These are phyloP conservation scores for Calonectria henricotiae DNA, from an alignment of 2,329 filamentous ascomycete species.

Conservation along the genomic window DNA sequence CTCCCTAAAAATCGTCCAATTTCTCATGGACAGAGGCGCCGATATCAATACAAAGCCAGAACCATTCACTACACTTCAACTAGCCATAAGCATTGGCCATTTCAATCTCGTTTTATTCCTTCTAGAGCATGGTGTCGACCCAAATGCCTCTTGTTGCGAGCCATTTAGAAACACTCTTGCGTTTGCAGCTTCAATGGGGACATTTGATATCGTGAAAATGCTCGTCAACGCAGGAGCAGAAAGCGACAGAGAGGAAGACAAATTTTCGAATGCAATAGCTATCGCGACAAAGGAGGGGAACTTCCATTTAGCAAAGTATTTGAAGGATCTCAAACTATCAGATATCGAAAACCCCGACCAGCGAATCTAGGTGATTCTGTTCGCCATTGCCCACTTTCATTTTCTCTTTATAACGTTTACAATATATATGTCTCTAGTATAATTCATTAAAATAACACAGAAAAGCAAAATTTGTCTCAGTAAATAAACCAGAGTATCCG, in stretches of 20 bases:
- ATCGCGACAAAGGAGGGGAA: not conserved
- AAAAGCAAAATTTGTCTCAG: too few species aligned
- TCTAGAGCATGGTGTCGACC: not conserved
- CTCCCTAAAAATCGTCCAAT: not conserved
- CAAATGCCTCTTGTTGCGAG: not conserved
- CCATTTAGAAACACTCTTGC: not conserved
- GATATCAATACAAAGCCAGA: not conserved
- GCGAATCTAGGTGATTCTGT: too few species aligned
- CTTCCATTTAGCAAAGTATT: not conserved
- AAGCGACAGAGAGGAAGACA: not conserved
- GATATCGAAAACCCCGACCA: too few species aligned
- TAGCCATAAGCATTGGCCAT: not conserved
- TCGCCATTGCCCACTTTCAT: too few species aligned
- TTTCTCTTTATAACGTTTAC: too few species aligned
- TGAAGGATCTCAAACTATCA: not conserved
- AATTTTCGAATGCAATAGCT: not conserved
- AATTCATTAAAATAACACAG: too few species aligned
- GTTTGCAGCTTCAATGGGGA: not conserved
- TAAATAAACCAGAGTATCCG: too few species aligned
- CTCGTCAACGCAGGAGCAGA: not conserved
- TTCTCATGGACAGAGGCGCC: not conserved
- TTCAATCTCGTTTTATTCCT: not conserved
- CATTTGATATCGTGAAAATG: not conserved
- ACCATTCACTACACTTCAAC: not conserved
- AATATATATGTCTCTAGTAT: too few species aligned